phyloP scores from a whole-genome alignment of 257 asterid genomes.

The Jaltomata sinuosa region DNA sequence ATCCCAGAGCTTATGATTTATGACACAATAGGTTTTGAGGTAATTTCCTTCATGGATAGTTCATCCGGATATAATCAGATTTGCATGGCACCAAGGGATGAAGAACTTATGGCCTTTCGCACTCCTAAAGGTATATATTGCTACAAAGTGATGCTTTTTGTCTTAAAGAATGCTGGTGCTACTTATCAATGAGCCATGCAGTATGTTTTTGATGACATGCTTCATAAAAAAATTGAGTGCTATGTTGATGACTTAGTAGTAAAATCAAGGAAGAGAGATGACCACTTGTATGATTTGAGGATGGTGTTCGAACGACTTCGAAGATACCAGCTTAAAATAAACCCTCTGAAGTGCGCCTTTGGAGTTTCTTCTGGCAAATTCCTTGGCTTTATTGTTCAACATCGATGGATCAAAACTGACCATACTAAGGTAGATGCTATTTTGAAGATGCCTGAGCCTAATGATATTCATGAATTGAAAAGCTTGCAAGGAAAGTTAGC shows the following conservation, averaged over 20 bases:
- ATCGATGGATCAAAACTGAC: not conserved
- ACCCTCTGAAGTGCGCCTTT: not conserved
- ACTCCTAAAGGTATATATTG: not conserved
- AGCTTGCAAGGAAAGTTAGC: not conserved
- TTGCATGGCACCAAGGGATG: not conserved
- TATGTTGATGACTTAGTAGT: not conserved
- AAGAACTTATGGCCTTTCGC: not conserved
- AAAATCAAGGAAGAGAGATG: not conserved
- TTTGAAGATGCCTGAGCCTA: not conserved
- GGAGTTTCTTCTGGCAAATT: not conserved
- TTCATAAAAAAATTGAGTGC: not conserved
- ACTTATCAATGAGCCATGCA: fast-evolving
- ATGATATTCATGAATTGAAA: not conserved
- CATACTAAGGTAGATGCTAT: not conserved
- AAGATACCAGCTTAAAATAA: not conserved
- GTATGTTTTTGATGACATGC: not conserved
- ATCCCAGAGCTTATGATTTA: not conserved
- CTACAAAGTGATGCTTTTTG: not conserved
- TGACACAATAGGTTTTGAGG: not conserved
- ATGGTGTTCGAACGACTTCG: not conserved
- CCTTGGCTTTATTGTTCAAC: not conserved
- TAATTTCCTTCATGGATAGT: not conserved
- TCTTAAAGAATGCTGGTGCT: not conserved
- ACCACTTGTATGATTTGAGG: not conserved
- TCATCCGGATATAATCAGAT: not conserved